phyloP scores from a whole-genome alignment of 2,329 filamentous ascomycete genomes.

The Raffaelea deltoideospora region DNA sequence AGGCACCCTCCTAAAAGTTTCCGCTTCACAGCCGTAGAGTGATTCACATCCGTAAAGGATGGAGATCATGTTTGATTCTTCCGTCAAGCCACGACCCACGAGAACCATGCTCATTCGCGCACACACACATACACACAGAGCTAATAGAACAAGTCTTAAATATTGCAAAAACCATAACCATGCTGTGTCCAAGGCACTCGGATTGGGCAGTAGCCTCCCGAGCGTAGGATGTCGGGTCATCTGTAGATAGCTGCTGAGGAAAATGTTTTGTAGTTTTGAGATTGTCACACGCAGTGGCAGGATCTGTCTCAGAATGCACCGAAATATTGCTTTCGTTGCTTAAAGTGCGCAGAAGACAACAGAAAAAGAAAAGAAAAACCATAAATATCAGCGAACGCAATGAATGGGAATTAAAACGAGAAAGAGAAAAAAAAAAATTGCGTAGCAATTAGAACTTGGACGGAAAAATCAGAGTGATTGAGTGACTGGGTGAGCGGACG shows the following conservation, averaged over 20 bases:
- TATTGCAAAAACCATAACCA: constrained; percentile 23
- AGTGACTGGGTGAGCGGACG: no score
- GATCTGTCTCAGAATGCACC: constrained; percentile 13
- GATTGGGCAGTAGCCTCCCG: constrained; percentile 19
- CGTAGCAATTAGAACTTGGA: neutral
- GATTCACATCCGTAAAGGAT: no score
- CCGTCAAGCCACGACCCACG: no score
- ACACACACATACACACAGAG: no score
- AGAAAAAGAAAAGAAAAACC: constrained; percentile 4
- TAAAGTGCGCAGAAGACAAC: neutral
- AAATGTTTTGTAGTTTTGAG: constrained; percentile 20
- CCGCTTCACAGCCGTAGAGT: no score
- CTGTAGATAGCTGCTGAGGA: constrained; percentile 20
- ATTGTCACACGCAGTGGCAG: constrained; percentile 17
- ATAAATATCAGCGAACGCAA: no score
- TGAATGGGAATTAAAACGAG: neutral
- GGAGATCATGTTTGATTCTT: no score
- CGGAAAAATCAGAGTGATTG: no score
- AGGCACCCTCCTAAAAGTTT: no score
- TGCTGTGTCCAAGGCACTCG: constrained; percentile 24
- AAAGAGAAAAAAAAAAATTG: neutral
- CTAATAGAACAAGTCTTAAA: constrained; percentile 6
- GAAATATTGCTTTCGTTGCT: constrained; percentile 8
- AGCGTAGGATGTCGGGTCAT: constrained; percentile 24
- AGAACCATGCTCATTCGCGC: neutral